phyloP scores from a whole-genome alignment of 805 yeast species.

The Spathaspora passalidarum region DNA sequence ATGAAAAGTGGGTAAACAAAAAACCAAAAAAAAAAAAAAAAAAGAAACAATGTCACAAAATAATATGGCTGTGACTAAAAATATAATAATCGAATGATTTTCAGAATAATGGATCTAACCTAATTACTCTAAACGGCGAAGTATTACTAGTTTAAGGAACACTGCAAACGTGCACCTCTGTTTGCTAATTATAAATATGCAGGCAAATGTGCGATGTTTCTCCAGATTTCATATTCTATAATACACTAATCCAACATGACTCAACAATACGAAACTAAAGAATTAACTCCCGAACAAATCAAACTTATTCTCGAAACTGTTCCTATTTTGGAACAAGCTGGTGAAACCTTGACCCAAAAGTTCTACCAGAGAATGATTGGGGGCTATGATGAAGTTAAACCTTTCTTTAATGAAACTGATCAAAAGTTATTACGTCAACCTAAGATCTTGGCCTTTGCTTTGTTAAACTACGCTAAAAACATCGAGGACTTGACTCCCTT shows the following conservation, averaged over 20 bases:
- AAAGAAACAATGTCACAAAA: too few species aligned
- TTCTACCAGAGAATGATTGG: conserved; percentile 57
- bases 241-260: conserved; percentile 3
- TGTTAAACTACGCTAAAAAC: conserved; percentile 58
- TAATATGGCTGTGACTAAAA: too few species aligned
- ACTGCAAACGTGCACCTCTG: too few species aligned
- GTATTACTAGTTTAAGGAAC: too few species aligned
- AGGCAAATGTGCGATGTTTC: neutral
- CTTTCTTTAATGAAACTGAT: conserved; percentile 60
- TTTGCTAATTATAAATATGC: too few species aligned
- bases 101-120: too few species aligned
- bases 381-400: conserved; percentile 50
- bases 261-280: conserved; percentile 24
- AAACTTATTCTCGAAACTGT: conserved; percentile 43
- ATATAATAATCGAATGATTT: too few species aligned
- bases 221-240: neutral
- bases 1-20: too few species aligned
- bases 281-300: conserved; percentile 29
- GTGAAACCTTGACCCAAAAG: conserved; percentile 49
- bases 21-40: too few species aligned
- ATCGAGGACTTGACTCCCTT: conserved; percentile 58
- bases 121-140: too few species aligned
- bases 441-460: conserved; percentile 58
- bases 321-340: conserved; percentile 56
- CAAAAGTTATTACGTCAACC: conserved; percentile 59